Base-by-base conservation (phyloP, 2,329 filamentous ascomycete genomes). In the Stagonosporopsis cucurbitacearum region DNA sequence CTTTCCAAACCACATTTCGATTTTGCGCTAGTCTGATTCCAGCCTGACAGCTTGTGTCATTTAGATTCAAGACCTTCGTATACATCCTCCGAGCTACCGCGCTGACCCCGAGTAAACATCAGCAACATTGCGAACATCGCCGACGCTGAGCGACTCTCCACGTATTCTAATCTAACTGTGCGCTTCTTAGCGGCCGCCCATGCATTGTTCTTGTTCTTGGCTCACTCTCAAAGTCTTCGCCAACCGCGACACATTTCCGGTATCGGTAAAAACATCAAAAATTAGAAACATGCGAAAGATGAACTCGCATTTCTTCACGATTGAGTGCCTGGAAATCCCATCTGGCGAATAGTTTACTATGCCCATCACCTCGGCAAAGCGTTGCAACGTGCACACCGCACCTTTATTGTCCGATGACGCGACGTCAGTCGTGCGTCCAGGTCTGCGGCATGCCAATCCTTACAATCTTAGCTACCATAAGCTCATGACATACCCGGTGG, bases 391-490 rank as follows among this genome's bases (percentile, higher is more conserved):
- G 30, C 51, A 45, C 45, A 55, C 26, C 41, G 28, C 40, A 46
- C 17, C 30, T 9, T 15, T 12, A 13, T 35, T 8, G 35, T 20
- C 26, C 20, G 37, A 20, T 36, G 7, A 50, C 17, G 15, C 46
- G 46, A 46, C 35, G 50, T 32, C 26, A 17, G 30, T 48, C 13
- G 20, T 37, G 53, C 47, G 37, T 43, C 42, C 19, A 56, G 47
- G 46, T 46, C 26, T 33, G 15, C 30, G n/a, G 19, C 19, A 20
- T 39, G 41, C 20, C 15, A 25, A 44, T 51, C 42, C 41, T 12
- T 51, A 51, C 42, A 56, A 51, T 51, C 42, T 51, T 56, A 56
- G 48, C 22, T n/a, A 22, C 30, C 47, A 50, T 46, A 50, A 50
- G 41, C 47, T 56, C 53, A 48, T 39, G 42, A 36, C 32, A 51